These are phyloP conservation scores for Eimeria tenella DNA, from an alignment of 169 alveolate genomes.

Conservation along the genomic window DNA sequence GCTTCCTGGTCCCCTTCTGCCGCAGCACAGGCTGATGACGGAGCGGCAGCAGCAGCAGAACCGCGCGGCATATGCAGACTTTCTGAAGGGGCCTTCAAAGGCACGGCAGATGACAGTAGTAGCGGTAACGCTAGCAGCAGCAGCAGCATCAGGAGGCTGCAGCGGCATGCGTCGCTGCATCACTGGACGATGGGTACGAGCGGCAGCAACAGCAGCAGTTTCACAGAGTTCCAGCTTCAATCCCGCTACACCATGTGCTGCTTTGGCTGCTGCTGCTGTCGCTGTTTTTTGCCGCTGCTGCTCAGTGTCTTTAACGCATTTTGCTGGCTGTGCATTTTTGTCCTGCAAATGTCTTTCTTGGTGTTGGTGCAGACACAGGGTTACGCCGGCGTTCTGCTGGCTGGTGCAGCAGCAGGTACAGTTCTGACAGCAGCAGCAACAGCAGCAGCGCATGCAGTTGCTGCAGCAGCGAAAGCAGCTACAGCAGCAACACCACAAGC, in stretches of 20 bases:
- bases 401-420: conserved; percentile 44
- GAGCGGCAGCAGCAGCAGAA: conserved; percentile 31
- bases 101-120: conserved; percentile 26
- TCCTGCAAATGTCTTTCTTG: background rate
- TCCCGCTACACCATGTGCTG: conserved; percentile 6
- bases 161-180: conserved; percentile 9
- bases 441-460: conserved; percentile 61
- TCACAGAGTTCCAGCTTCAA: background rate
- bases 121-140: conserved; percentile 13
- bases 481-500: conserved; percentile 32
- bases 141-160: conserved; percentile 59
- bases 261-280: background rate
- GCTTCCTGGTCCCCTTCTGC: conserved; percentile 16
- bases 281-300: background rate
- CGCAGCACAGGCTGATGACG: conserved; percentile 40
- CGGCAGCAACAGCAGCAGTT: background rate
- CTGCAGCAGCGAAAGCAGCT: conserved; percentile 32
- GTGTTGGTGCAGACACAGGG: conserved; percentile 28
- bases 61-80: conserved; percentile 25
- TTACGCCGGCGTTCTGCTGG: conserved; percentile 22
- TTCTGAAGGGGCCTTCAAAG: conserved; percentile 32
- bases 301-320: background rate
- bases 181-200: conserved; percentile 26
- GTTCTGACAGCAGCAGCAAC: conserved; percentile 47
- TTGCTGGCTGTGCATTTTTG: background rate